Evolutionary conservation across 1,284 basidiomycete genomes (phyloP), one percentile per base, ranked within the genome.

Genomic region (Marasmius tenuissimus): DNA sequence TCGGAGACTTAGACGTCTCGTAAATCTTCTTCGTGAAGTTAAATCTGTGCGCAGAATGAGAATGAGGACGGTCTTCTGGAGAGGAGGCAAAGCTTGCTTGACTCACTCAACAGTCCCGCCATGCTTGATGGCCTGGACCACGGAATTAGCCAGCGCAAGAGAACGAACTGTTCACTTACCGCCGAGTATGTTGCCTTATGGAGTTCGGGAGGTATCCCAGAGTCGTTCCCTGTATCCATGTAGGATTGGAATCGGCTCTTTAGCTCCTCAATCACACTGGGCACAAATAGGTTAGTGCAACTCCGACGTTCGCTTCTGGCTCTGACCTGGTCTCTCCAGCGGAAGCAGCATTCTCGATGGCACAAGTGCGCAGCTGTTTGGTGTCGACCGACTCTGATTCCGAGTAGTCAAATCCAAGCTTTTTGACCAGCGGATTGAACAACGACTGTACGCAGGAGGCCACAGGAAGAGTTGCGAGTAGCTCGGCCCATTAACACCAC

Each of bases 341-440:
- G 14, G 69, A 70, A n/a, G 88, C 87, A 22, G 89, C 86, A 35
- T 87, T 82, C 12, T 77, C 78, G 64, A 98, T 88, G 1, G 91
- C 93, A 18, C 86, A 80, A 8, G 93, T 91, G 48, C 97, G 86
- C 58, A 98, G 78, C 70, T 92, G 86, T 50, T 87, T 85, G 49
- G 82, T 82, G 66, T 94, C 94, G 33, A 87, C 80, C 18, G 87
- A 81, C 65, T 99, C 97, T 39, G 78, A 76, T 12, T 82, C 79
- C 4, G 78, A 74, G 73, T 91, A 92, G 55, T 93, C 89, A 71
- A 91, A 97, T 14, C 95, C 94, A 55, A 97, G 82, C 68, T 82
- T 83, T 57, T 92, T 78, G 38, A 94, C 92, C 40, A 96, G 75
- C 5, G 96, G 96, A 53, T 82, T 82, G 76, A 94, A 95, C 47